These are phyloP conservation scores for Kodamaea kaohsiungensis DNA, from an alignment of 805 yeast species.

Conservation along the genomic window DNA sequence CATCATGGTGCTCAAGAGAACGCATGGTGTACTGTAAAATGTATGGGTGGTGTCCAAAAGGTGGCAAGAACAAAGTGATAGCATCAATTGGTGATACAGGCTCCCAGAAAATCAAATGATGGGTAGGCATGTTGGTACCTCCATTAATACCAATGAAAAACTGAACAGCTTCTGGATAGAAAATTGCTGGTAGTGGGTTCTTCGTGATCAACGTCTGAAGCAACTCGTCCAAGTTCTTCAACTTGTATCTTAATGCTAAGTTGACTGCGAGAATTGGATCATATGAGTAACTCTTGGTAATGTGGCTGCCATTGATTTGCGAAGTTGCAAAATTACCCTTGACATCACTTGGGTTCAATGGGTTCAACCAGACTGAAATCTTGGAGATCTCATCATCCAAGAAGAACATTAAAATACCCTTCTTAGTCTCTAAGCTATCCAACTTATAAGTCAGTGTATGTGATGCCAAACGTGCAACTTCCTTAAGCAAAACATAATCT, in stretches of 20 bases:
- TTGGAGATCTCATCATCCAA: constrained; percentile 74
- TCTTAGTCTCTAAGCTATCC: constrained; percentile 46
- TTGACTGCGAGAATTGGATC: constrained; percentile 75
- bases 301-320: constrained; percentile 39
- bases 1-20: constrained; percentile 84
- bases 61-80: constrained; percentile 79
- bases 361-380: constrained; percentile 76
- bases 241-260: constrained; percentile 60
- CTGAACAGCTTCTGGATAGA: constrained; percentile 59
- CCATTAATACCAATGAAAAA: constrained; percentile 47
- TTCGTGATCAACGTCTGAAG: constrained; percentile 48
- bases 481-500: constrained; percentile 61
- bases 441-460: constrained; percentile 21
- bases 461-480: constrained; percentile 41
- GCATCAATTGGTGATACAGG: constrained; percentile 82
- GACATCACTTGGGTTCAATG: constrained; percentile 47
- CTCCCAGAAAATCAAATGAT: constrained; percentile 63
- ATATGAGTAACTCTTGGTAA: constrained; percentile 60
- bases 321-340: constrained; percentile 31
- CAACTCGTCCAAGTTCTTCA: constrained; percentile 37
- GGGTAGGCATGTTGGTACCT: constrained; percentile 37
- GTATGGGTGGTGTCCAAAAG: constrained; percentile 62
- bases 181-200: constrained; percentile 60
- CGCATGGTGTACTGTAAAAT: constrained; percentile 87
- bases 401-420: constrained; percentile 58